Evolutionary conservation across 345 rosid species (phyloP).

Genomic region (Ailanthus altissimus): DNA sequence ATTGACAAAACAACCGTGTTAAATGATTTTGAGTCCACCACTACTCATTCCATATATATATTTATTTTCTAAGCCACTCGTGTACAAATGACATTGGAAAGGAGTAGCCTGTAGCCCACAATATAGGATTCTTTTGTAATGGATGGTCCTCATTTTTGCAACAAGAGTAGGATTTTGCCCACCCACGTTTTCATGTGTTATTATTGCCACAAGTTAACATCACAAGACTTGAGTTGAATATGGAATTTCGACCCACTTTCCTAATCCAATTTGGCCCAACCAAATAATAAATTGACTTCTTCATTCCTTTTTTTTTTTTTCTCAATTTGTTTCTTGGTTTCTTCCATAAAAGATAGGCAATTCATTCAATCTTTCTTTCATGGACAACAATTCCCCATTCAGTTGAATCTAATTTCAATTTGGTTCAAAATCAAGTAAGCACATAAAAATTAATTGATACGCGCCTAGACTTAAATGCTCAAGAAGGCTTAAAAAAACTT

Average conservation of each 20-base stretch:
- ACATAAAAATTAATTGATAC: too few species aligned
- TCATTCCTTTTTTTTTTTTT: not conserved
- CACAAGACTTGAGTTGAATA: not conserved
- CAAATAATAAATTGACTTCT: not conserved
- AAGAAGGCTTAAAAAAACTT: too few species aligned
- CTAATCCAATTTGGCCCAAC: not conserved
- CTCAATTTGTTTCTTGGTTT: not conserved
- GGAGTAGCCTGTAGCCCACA: too few species aligned
- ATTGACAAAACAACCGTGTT: too few species aligned
- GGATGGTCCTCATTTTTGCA: not conserved
- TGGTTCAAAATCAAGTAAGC: too few species aligned
- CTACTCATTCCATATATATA: not conserved
- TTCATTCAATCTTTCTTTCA: too few species aligned
- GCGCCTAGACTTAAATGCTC: too few species aligned
- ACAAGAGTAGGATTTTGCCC: not conserved
- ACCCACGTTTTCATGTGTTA: too few species aligned
- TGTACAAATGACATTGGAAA: too few species aligned
- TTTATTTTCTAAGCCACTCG: too few species aligned
- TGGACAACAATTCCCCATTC: too few species aligned
- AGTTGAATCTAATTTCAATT: too few species aligned
- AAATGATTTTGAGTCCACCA: not conserved
- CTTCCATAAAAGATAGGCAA: not conserved
- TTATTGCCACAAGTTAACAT: not conserved
- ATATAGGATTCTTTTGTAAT: not conserved
- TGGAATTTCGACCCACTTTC: not conserved